Evolutionary conservation across 1,284 basidiomycete genomes (phyloP).

Genomic region (Blastosporella zonata): DNA sequence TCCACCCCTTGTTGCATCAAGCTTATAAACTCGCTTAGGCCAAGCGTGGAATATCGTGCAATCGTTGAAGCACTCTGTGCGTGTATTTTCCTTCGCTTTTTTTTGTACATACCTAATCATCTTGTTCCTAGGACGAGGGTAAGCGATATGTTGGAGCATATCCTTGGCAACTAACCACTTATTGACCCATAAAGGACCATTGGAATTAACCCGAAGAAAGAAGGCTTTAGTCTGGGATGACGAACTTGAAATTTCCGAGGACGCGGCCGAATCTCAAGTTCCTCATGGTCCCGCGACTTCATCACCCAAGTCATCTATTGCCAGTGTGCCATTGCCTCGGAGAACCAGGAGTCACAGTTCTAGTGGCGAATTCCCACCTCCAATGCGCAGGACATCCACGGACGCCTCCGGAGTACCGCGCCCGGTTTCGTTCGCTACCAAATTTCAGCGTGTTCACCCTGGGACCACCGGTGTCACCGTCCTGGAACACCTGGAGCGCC

Average conservation of each 20-base stretch:
- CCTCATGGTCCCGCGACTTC: conserved; percentile 35
- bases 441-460: conserved; percentile 75
- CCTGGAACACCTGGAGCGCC: conserved; percentile 75
- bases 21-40: conserved; percentile 26
- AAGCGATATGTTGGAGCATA: conserved; percentile 12
- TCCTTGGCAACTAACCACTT: conserved; percentile 2
- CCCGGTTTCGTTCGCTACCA: conserved; percentile 76
- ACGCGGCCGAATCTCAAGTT: conserved; percentile 36
- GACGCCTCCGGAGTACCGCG: conserved; percentile 62
- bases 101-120: conserved; percentile 10
- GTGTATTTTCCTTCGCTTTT: conserved; percentile 25
- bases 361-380: conserved; percentile 69
- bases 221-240: conserved; percentile 84
- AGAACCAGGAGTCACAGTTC: conserved; percentile 58
- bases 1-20: not conserved
- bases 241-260: conserved; percentile 72
- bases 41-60: conserved; percentile 91
- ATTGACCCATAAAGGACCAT: conserved; percentile 51
- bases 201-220: conserved; percentile 78
- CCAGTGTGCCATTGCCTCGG: conserved; percentile 57
- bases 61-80: conserved; percentile 69
- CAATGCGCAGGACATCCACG: conserved; percentile 57
- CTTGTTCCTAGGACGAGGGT: conserved; percentile 55
- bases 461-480: conserved; percentile 80
- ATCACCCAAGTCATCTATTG: conserved; percentile 59